Evolutionary conservation across 2,329 filamentous ascomycete species (phyloP).

Genomic region (Fusarium haematococcum): DNA sequence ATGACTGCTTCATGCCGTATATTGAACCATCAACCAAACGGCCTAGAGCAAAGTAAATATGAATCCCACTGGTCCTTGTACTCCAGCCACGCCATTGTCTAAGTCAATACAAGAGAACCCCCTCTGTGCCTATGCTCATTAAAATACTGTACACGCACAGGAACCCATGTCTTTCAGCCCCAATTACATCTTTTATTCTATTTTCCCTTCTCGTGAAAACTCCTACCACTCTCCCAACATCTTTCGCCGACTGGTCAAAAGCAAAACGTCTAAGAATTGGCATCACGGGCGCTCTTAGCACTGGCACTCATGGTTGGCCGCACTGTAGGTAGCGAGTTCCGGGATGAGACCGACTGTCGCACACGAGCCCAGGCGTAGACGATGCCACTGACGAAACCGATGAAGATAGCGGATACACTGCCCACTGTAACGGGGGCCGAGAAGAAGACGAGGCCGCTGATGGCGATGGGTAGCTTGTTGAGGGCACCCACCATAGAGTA

Average conservation of each 20-base stretch:
- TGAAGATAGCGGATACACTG: constrained; percentile 88
- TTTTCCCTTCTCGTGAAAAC: neutral
- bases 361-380: constrained; percentile 80
- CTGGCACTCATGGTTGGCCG: constrained; percentile 83
- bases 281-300: constrained; percentile 89
- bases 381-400: constrained; percentile 92
- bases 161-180: neutral
- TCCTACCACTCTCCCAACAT: neutral
- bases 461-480: constrained; percentile 96
- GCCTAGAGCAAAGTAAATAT: neutral
- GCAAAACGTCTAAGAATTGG: constrained; percentile 62
- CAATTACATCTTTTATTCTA: neutral
- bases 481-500: constrained; percentile 99
- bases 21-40: neutral
- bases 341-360: constrained; percentile 76
- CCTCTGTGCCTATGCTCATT: constrained; percentile 20
- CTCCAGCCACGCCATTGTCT: constrained; percentile 25
- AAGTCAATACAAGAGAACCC: constrained; percentile 14
- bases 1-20: neutral
- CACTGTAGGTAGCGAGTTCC: constrained; percentile 76
- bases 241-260: neutral
- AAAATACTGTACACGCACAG: constrained; percentile 27
- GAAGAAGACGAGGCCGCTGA: constrained; percentile 95
- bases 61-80: constrained; percentile 7
- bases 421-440: constrained; percentile 92